These are phyloP conservation scores for Mycena vulgaris DNA, from an alignment of 768 basidiomycete genomes.

Conservation along the genomic window DNA sequence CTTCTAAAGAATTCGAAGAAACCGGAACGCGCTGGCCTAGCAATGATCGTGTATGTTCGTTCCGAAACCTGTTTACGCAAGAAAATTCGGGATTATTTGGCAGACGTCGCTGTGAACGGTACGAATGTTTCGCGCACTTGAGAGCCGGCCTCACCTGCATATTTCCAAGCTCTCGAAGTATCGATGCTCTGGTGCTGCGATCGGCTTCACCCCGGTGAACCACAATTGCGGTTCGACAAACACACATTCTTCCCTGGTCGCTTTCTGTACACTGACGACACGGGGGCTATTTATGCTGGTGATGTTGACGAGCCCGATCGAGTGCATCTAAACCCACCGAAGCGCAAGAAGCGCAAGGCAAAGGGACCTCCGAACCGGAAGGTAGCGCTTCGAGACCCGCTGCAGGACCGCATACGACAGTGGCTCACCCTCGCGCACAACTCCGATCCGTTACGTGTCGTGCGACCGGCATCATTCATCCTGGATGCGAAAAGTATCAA, in stretches of 20 bases:
- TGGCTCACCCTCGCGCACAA: constrained; percentile 37
- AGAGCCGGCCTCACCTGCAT: background rate
- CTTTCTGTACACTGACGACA: background rate
- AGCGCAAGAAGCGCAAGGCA: constrained; percentile 6
- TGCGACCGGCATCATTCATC: constrained; percentile 40
- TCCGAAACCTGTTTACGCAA: background rate
- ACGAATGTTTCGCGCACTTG: background rate
- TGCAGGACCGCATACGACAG: constrained; percentile 33
- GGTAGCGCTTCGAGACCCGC: constrained; percentile 21
- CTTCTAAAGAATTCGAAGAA: constrained; percentile 2
- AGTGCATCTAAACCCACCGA: constrained; percentile 6
- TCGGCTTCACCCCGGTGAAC: background rate
- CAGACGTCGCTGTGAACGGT: constrained; percentile 1
- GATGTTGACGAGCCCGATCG: background rate
- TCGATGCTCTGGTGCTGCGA: constrained; percentile 21
- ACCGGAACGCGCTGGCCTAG: constrained; percentile 16
- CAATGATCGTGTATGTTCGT: constrained; percentile 3
- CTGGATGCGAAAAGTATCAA: constrained; percentile 27
- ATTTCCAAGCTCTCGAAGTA: too few relatives aligned
- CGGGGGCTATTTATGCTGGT: constrained; percentile 2
- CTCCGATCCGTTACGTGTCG: constrained; percentile 10
- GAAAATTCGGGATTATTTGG: background rate
- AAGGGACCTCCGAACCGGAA: constrained; percentile 24
- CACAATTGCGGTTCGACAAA: background rate
- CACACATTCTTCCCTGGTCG: constrained; percentile 17